A percentile compares a stretch with the other conserved stretches of the same genome.
Conservation (phyloP, 495 filamentous ascomycete species). For the Podospora fimiseda region DNA sequence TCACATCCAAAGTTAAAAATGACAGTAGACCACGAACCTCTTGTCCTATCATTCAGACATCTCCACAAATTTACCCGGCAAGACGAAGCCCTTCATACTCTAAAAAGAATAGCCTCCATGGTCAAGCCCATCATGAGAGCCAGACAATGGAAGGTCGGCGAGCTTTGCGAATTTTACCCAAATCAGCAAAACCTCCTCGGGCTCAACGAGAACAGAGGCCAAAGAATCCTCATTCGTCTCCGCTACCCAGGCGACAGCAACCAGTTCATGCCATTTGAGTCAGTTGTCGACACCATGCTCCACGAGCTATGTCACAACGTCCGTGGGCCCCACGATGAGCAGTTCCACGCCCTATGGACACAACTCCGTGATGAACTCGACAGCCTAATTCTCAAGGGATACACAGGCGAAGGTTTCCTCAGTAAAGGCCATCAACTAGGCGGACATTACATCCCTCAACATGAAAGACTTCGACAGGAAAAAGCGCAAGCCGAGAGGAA, state of each 20-base stretch:
- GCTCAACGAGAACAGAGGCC: constrained; percentile 68
- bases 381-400: constrained; percentile 68
- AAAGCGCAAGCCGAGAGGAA: constrained; percentile 71
- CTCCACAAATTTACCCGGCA: constrained; percentile 63
- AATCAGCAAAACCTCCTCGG: constrained; percentile 67
- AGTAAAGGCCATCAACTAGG: constrained; percentile 69
- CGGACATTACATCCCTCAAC: constrained; percentile 47
- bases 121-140: constrained; percentile 96
- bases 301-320: constrained; percentile 93
- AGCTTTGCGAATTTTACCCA: constrained; percentile 82
- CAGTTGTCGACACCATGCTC: constrained; percentile 85
- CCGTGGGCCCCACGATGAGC: constrained; percentile 71
- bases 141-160: constrained; percentile 70
- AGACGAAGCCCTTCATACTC: constrained; percentile 71
- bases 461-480: constrained; percentile 72
- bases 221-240: constrained; percentile 77
- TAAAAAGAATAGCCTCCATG: constrained; percentile 78
- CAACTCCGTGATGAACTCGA: constrained; percentile 82
- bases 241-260: constrained; percentile 68
- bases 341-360: constrained; percentile 83
- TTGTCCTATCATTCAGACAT: constrained; percentile 74
- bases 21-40: constrained; percentile 57
- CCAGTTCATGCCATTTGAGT: constrained; percentile 74
- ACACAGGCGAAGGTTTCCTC: constrained; percentile 87
- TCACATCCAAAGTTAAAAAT: neutral